Base-by-base conservation (phyloP, 805 yeast species). In the Ogataea zsoltii region DNA sequence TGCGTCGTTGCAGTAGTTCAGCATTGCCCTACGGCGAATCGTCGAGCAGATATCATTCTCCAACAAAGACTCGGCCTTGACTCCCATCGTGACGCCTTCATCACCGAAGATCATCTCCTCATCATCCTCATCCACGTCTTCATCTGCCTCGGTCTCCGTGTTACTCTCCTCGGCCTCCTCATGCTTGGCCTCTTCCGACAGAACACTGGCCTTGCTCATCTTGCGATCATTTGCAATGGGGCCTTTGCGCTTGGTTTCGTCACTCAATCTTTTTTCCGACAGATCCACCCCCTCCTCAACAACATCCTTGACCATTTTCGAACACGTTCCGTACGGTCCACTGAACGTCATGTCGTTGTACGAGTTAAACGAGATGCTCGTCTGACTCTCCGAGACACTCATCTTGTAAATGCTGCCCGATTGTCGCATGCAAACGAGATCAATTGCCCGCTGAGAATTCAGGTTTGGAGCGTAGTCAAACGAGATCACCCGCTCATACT, bases 391-490 rank as follows among this genome's bases (percentile, higher is more conserved):
- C 1, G 71, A 66, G 0, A 84, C 86, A 0, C 84, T 77, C 91
- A 87, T 87, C 46, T 85, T 73, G 64, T 86, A 90, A 0, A 90
- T 82, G 42, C 88, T 84, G 3, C 97, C 97, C 1, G 96, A 86
- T 57, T 88, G 95, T 52, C 97, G 72, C 85, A 91, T 85, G 63
- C 97, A 90, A 23, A 91, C 80, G 46, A 88, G 73, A 54, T 84
- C 81, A 7, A 86, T 76, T 1, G 80, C 76, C 17, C 82, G 74
- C n/a, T 62, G 66, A 2, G 79, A 68, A 5, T 58, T 44, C 3
- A 66, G 48, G 45, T 77, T 80, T 0, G 83, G 81, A n/a, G 83
- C 78, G 61, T 89, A 90, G 62, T 90, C 97, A 66, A 85, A 90
- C 0, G 96, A 83, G 1, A 85, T 81, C 1, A 90, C 95, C 54